These are phyloP conservation scores for Emericellopsis atlantica DNA, from an alignment of 2,329 filamentous ascomycete species.

Conservation along the genomic window DNA sequence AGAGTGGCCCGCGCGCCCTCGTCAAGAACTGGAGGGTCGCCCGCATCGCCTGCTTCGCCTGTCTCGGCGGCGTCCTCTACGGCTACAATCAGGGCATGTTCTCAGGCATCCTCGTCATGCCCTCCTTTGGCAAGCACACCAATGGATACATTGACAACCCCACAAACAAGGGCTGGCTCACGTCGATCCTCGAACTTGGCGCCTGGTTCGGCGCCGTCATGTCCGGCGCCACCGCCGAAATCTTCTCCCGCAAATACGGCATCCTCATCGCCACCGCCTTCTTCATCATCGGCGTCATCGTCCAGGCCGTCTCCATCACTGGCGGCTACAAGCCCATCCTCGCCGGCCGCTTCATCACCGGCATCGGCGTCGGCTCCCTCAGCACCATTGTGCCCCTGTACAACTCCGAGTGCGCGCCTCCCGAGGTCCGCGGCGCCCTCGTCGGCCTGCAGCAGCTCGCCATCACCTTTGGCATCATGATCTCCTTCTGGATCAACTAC, in stretches of 20 bases:
- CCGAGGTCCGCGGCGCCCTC: constrained; percentile 26
- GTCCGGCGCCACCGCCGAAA: constrained; percentile 60
- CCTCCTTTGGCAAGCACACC: neutral
- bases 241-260: constrained; percentile 54
- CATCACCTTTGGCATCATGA: constrained; percentile 51
- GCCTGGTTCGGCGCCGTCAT: constrained; percentile 65
- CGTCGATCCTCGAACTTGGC: constrained; percentile 61
- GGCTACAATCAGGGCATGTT: constrained; percentile 27
- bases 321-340: constrained; percentile 49
- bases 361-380: constrained; percentile 19
- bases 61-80: constrained; percentile 49
- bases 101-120: neutral
- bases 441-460: constrained; percentile 37
- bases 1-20: constrained; percentile 35
- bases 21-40: constrained; percentile 50
- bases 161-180: constrained; percentile 37
- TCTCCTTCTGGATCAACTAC: constrained; percentile 35
- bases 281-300: constrained; percentile 58
- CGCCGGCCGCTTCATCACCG: constrained; percentile 55
- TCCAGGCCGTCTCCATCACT: constrained; percentile 50
- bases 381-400: neutral
- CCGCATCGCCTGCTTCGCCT: constrained; percentile 47
- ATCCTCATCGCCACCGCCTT: constrained; percentile 52
- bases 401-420: neutral
- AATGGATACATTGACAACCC: neutral